Percentiles rank a stretch among this genome's conserved stretches.
Evolutionary conservation across 2,329 filamentous ascomycete species (phyloP).

Genomic region (Sporothrix pallida): DNA sequence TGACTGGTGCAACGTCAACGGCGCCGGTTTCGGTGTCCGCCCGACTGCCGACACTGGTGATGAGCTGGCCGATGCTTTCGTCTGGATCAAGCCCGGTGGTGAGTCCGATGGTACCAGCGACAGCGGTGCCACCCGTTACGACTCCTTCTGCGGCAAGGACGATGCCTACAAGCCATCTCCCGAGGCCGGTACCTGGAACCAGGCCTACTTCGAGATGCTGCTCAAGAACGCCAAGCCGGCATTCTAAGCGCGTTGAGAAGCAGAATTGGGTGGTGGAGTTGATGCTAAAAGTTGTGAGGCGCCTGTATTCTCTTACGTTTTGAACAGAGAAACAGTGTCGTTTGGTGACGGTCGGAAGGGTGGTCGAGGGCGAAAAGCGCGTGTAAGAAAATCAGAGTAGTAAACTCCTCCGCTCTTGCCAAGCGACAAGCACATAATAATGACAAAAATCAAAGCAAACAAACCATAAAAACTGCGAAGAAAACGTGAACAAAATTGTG

Average conservation of each 20-base stretch:
- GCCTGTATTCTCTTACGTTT: slow-evolving; percentile 24
- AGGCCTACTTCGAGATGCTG: slow-evolving; percentile 53
- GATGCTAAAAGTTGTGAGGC: background rate
- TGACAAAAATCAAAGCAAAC: slow-evolving; percentile 24
- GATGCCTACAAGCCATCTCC: slow-evolving; percentile 51
- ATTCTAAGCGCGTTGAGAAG: slow-evolving; percentile 39
- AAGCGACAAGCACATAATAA: slow-evolving; percentile 20
- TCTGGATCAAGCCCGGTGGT: slow-evolving; percentile 70
- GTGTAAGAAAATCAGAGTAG: slow-evolving; percentile 17
- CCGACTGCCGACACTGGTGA: slow-evolving; percentile 63
- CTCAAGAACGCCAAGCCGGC: slow-evolving; percentile 50
- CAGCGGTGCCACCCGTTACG: slow-evolving; percentile 45
- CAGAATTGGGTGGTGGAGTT: background rate
- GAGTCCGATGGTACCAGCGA: slow-evolving; percentile 55
- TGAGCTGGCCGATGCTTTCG: slow-evolving; percentile 64
- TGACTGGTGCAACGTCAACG: slow-evolving; percentile 60
- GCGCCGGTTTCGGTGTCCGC: slow-evolving; percentile 65
- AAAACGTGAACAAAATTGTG: background rate
- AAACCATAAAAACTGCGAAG: slow-evolving; percentile 5
- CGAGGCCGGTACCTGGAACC: slow-evolving; percentile 52
- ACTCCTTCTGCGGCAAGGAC: slow-evolving; percentile 48
- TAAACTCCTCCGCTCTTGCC: slow-evolving; percentile 11
- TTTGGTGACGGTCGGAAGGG: background rate
- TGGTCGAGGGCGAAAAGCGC: background rate
- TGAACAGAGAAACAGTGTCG: slow-evolving; percentile 9